A percentile compares a stretch with the other conserved stretches of the same genome.
Evolutionary conservation across 768 basidiomycete genomes (phyloP).

Genomic region (Strobilomyces dryophilus): DNA sequence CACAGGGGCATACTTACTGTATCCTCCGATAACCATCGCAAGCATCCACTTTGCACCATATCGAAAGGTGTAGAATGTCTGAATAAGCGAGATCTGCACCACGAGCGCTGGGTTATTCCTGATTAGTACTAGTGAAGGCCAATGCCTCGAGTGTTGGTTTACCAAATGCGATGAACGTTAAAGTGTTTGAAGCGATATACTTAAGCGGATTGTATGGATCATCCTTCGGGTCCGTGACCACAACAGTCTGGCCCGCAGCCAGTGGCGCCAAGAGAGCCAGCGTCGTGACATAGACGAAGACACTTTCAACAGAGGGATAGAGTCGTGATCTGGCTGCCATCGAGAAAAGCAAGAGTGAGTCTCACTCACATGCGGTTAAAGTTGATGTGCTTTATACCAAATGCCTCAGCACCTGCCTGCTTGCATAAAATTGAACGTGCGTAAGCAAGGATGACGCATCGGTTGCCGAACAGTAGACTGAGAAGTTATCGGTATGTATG

Average conservation of each 20-base stretch:
- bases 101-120: constrained; percentile 24
- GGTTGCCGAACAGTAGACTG: neutral
- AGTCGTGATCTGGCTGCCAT: neutral
- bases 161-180: constrained; percentile 51
- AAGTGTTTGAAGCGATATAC: constrained; percentile 52
- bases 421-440: neutral
- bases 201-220: constrained; percentile 51
- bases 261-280: neutral
- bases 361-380: neutral
- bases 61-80: constrained; percentile 40
- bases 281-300: neutral
- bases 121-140: constrained; percentile 4
- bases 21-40: constrained; percentile 57
- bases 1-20: constrained; percentile 36
- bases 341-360: neutral
- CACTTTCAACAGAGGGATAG: neutral
- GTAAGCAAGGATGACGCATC: neutral
- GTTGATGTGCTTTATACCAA: neutral
- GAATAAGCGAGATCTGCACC: constrained; percentile 38
- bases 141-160: constrained; percentile 2
- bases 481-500: neutral
- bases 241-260: neutral
- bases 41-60: constrained; percentile 58
- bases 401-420: neutral
- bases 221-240: constrained; percentile 40